A percentile compares a stretch with the other conserved stretches of the same genome.
Conservation (phyloP, 148 eudicot genomes). For the Gaultheria prostrata region DNA sequence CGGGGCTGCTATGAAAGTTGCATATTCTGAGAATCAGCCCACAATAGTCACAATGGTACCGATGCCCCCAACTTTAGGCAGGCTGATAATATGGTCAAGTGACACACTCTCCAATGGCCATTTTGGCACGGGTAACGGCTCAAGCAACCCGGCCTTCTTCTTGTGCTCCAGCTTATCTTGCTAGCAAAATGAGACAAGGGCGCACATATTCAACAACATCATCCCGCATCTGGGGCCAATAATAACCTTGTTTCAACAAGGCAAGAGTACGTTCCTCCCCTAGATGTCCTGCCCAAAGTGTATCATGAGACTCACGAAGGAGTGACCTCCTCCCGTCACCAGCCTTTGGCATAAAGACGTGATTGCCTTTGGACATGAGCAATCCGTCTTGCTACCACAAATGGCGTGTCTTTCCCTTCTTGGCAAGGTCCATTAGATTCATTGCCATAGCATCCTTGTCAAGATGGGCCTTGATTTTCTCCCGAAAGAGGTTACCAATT, state of each 20-base stretch:
- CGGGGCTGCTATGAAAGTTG: not conserved
- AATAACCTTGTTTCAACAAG: too few species aligned
- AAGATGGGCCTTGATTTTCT: not conserved
- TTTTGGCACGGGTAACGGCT: not conserved
- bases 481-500: too few species aligned
- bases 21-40: not conserved
- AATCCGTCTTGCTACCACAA: not conserved
- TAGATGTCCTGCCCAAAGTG: not conserved
- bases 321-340: not conserved
- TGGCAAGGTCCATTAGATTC: slow-evolving; percentile 4
- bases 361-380: not conserved
- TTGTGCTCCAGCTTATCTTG: too few species aligned
- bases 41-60: not conserved
- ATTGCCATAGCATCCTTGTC: not conserved
- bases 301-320: not conserved
- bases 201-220: too few species aligned
- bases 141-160: not conserved
- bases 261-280: too few species aligned
- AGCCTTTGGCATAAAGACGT: not conserved
- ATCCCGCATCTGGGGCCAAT: too few species aligned
- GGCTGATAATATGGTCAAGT: too few species aligned
- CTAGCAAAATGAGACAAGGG: not conserved
- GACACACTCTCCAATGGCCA: not conserved
- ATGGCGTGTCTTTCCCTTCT: not conserved
- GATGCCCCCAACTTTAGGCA: not conserved